phyloP scores from a whole-genome alignment of 2,329 filamentous ascomycete genomes.

The Exophiala viscosa region DNA sequence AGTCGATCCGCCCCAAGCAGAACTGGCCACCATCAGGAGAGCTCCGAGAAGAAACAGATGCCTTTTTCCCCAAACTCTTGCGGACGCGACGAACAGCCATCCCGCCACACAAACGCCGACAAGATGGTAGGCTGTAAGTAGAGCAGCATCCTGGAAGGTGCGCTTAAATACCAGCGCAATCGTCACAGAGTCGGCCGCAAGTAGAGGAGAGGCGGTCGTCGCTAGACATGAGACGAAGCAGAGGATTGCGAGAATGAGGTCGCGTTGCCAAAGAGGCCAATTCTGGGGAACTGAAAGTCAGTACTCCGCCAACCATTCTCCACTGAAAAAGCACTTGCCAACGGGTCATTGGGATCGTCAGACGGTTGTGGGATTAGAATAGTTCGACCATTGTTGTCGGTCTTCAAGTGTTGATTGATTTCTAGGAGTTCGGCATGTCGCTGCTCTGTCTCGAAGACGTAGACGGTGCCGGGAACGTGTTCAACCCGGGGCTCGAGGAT shows the following conservation, averaged over 20 bases:
- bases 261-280: slow-evolving; percentile 83
- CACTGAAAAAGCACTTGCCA: slow-evolving; percentile 53
- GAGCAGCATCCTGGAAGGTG: slow-evolving; percentile 70
- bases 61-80: slow-evolving; percentile 86
- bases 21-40: slow-evolving; percentile 67
- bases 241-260: slow-evolving; percentile 72
- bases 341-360: slow-evolving; percentile 84
- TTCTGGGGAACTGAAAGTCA: slow-evolving; percentile 49
- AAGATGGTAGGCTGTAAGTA: slow-evolving; percentile 83
- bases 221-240: slow-evolving; percentile 79
- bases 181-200: slow-evolving; percentile 82
- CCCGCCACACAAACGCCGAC: slow-evolving; percentile 77
- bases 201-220: slow-evolving; percentile 76
- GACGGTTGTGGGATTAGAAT: slow-evolving; percentile 88
- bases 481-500: slow-evolving; percentile 26
- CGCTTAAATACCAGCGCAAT: slow-evolving; percentile 63
- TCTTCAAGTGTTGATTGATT: slow-evolving; percentile 58
- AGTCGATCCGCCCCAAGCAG: slow-evolving; percentile 69
- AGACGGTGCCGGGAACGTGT: slow-evolving; percentile 29
- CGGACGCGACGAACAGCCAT: slow-evolving; percentile 80
- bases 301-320: slow-evolving; percentile 4
- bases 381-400: slow-evolving; percentile 67
- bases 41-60: slow-evolving; percentile 80
- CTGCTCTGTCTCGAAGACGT: slow-evolving; percentile 25
- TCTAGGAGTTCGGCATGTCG: slow-evolving; percentile 22